A percentile compares a stretch with the other conserved stretches of the same genome.
Evolutionary conservation across 2,329 filamentous ascomycete species (phyloP).

Genomic region (Claviceps quebecensis): DNA sequence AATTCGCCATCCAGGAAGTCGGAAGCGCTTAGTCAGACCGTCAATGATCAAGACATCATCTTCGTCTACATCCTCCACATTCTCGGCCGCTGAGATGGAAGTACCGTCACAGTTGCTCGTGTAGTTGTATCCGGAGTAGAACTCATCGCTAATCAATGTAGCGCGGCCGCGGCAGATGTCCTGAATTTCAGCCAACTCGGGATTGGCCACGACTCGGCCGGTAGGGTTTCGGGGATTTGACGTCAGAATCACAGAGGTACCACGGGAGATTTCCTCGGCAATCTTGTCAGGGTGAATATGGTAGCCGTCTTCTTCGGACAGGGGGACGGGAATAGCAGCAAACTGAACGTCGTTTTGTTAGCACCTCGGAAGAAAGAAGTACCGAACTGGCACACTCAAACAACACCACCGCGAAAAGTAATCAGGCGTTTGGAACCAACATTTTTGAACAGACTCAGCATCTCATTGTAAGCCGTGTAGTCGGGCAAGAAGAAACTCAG

Average conservation of each 20-base stretch:
- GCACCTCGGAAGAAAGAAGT: background rate
- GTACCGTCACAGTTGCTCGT: conserved; percentile 80
- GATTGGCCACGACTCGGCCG: conserved; percentile 71
- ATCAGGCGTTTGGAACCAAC: conserved; percentile 23
- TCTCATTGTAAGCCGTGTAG: conserved; percentile 96
- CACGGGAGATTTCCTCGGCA: conserved; percentile 75
- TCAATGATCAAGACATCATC: conserved; percentile 92
- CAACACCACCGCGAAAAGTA: background rate
- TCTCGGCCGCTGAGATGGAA: conserved; percentile 79
- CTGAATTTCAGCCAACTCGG: conserved; percentile 79
- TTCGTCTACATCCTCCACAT: conserved; percentile 77
- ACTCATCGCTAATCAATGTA: conserved; percentile 90
- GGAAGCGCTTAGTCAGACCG: conserved; percentile 91
- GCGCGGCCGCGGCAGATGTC: conserved; percentile 83
- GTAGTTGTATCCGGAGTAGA: conserved; percentile 95
- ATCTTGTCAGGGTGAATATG: conserved; percentile 91
- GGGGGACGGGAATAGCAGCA: conserved; percentile 71
- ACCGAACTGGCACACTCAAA: background rate
- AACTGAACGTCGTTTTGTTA: conserved; percentile 36
- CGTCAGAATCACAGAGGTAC: conserved; percentile 78
- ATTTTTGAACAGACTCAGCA: conserved; percentile 90
- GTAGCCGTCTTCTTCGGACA: conserved; percentile 76
- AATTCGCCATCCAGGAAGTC: conserved; percentile 89
- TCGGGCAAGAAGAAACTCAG: conserved; percentile 89
- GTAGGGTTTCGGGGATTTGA: conserved; percentile 95